Percentiles rank a stretch among this genome's conserved stretches.
Evolutionary conservation across 306 rosid genomes (phyloP).

Genomic region (Macrotyloma uniflorum): DNA sequence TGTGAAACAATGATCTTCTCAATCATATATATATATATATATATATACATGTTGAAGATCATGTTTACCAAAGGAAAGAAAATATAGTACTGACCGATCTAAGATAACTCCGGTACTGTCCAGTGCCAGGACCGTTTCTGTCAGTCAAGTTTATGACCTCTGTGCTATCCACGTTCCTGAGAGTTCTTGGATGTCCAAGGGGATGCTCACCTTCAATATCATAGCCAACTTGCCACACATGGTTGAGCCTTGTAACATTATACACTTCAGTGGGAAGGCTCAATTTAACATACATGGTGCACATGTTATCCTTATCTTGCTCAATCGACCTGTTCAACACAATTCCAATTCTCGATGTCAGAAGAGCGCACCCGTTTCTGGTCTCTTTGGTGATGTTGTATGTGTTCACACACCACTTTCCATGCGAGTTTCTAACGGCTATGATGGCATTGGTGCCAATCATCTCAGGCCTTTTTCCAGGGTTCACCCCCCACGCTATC

Average conservation of each 20-base stretch:
- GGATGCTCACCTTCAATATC: constrained; percentile 34
- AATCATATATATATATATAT: too few relatives aligned
- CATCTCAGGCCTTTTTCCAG: constrained; percentile 60
- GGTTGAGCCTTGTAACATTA: constrained; percentile 45
- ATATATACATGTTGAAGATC: too few relatives aligned
- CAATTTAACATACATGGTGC: constrained; percentile 46
- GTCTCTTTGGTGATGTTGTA: constrained; percentile 57
- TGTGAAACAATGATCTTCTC: too few relatives aligned
- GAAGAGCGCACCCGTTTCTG: constrained; percentile 54
- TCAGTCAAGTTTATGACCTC: constrained; percentile 57
- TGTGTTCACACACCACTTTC: not conserved
- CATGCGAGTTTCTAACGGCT: constrained; percentile 39
- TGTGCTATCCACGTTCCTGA: constrained; percentile 64
- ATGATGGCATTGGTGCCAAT: constrained; percentile 76
- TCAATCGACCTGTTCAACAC: not conserved
- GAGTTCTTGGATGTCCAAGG: constrained; percentile 40
- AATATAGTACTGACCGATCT: constrained; percentile 47
- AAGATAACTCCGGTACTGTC: constrained; percentile 40
- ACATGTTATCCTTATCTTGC: not conserved
- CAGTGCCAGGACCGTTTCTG: not conserved
- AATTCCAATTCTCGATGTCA: not conserved
- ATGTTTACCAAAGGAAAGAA: not conserved
- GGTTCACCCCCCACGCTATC: constrained; percentile 91
- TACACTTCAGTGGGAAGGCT: constrained; percentile 32
- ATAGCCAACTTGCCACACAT: constrained; percentile 84